phyloP scores from a whole-genome alignment of 768 basidiomycete species.

The Suillus subluteus region DNA sequence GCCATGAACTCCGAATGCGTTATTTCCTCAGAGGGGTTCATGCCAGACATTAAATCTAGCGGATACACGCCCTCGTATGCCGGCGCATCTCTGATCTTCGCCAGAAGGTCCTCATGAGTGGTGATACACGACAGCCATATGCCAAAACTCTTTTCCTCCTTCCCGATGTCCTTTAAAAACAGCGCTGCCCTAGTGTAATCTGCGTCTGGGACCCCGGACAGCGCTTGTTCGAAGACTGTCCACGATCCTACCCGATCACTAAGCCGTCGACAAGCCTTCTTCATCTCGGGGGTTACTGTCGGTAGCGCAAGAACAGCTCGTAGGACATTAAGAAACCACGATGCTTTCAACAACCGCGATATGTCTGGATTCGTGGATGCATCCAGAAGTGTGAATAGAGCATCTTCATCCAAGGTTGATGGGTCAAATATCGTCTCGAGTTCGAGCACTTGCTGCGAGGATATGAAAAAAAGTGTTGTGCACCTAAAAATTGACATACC shows the following conservation, averaged over 20 bases:
- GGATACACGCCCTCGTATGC: conserved; percentile 60
- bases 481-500: conserved; percentile 35
- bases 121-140: conserved; percentile 76
- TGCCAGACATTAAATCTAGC: conserved; percentile 39
- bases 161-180: conserved; percentile 62
- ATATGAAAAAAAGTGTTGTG: conserved; percentile 16
- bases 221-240: conserved; percentile 61
- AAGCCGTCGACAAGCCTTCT: conserved; percentile 51
- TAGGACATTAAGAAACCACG: conserved; percentile 42
- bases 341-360: conserved; percentile 51
- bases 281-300: conserved; percentile 43
- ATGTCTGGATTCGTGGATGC: conserved; percentile 70
- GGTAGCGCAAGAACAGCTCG: conserved; percentile 33
- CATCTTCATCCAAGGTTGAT: conserved; percentile 55
- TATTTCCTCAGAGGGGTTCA: conserved; percentile 31
- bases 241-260: conserved; percentile 57
- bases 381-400: conserved; percentile 58
- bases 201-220: conserved; percentile 51
- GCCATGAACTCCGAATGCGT: conserved; percentile 63
- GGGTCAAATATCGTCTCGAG: conserved; percentile 56
- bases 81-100: conserved; percentile 48
- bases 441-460: conserved; percentile 58
- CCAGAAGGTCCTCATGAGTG: conserved; percentile 54
- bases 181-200: conserved; percentile 52
- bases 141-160: conserved; percentile 69